Evolutionary conservation across 441 rosid species (phyloP), one percentile per base, ranked within the genome.

Genomic region (Adansonia grandidieri): DNA sequence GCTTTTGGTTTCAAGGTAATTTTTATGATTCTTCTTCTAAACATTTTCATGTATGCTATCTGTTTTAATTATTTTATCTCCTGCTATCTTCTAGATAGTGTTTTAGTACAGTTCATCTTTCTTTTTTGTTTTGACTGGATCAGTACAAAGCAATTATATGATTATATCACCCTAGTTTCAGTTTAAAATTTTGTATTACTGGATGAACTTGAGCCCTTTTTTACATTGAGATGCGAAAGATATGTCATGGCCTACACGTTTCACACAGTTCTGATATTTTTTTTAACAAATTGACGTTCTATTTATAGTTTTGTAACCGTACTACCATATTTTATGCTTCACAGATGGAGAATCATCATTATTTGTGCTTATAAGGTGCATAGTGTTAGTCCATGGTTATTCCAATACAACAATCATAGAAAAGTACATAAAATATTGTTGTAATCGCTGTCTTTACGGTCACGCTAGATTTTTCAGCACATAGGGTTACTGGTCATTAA

Each of bases 391-490:
- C 19, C 24, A 64, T 70, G 69, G 19, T 56, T 73, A 28, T 63
- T 74, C 56, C 37, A 37, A 54, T 42, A 57, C 17, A 76, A 22
- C 17, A 32, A 19, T 6, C 10, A 14, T 53, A 24, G 13, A 63
- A 40, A 44, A 74, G 6, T 74, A 75, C 82, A 75, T 82, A 80
- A 82, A 84, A 82, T 82, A 77, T 54, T 53, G 78, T 42, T 1
- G 48, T 75, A 62, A 62, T n/a, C 24, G 44, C 53, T 48, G 67
- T 75, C 45, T 61, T 47, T 74, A 6, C n/a, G 44, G 40, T 42
- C 19, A 75, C 3, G 5, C 70, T 73, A 13, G 17, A 58, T 73
- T 56, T 37, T 57, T 13, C 9, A 28, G 28, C 28, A n/a, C 14
- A 2, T 74, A 47, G n/a, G 0, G 10, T 19, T 73, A 40, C 5